These are phyloP conservation scores for Aspergillus sp. DNA, from an alignment of 2,329 filamentous ascomycete species.

Conservation along the genomic window DNA sequence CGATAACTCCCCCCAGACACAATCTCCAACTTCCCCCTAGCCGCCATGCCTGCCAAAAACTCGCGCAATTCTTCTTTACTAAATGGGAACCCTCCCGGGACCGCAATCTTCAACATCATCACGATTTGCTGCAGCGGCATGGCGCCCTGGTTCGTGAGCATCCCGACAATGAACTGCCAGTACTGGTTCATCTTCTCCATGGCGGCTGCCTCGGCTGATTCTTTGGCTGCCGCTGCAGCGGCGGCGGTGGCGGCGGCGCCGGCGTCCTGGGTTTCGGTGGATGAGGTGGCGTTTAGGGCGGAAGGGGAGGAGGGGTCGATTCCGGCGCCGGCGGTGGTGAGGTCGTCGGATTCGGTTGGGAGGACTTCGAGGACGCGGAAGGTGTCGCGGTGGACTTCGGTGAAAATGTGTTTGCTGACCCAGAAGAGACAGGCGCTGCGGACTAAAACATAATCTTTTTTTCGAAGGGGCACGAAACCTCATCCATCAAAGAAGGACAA, in stretches of 20 bases:
- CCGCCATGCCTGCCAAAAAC: slow-evolving; percentile 77
- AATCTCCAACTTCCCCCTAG: slow-evolving; percentile 67
- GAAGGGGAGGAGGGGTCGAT: slow-evolving; percentile 16
- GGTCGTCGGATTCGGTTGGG: slow-evolving; percentile 31
- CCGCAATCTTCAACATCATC: slow-evolving; percentile 94
- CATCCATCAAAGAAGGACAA: no score
- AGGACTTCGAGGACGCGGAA: slow-evolving; percentile 60
- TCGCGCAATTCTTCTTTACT: slow-evolving; percentile 83
- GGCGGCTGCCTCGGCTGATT: slow-evolving; percentile 57
- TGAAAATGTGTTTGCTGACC: slow-evolving; percentile 58
- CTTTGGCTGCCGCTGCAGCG: slow-evolving; percentile 43
- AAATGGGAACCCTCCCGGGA: slow-evolving; percentile 85
- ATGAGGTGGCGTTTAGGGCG: slow-evolving; percentile 20
- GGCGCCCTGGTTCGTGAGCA: slow-evolving; percentile 88
- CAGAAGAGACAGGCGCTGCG: slow-evolving; percentile 62
- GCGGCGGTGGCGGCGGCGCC: slow-evolving; percentile 43
- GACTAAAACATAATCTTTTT: slow-evolving; percentile 23
- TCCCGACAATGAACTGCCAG: slow-evolving; percentile 88
- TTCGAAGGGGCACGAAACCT: no score
- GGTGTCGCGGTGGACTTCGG: slow-evolving; percentile 47
- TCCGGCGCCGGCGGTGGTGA: slow-evolving; percentile 20
- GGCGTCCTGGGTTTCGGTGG: slow-evolving; percentile 30
- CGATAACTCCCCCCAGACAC: slow-evolving; percentile 67
- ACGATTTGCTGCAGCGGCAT: slow-evolving; percentile 80
- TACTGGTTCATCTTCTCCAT: slow-evolving; percentile 73